These are phyloP conservation scores for Lathyrus oleraceus DNA, from an alignment of 306 rosid genomes.

Conservation along the genomic window DNA sequence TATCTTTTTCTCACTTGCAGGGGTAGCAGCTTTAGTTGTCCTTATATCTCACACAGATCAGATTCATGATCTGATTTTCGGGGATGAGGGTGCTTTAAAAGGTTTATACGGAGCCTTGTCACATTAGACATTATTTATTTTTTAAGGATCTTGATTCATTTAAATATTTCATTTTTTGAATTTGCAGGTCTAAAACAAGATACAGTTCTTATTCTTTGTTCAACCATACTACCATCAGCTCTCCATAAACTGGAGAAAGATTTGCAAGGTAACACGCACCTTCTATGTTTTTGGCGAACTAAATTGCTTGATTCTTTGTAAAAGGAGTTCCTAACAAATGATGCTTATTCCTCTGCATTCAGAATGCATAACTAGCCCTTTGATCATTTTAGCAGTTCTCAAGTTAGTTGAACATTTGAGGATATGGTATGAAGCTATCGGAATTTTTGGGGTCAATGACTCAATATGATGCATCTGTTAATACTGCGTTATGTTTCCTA, in stretches of 20 bases:
- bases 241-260: slow-evolving; percentile 52
- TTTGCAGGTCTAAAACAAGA: slow-evolving; percentile 70
- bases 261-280: slow-evolving; percentile 57
- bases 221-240: slow-evolving; percentile 52
- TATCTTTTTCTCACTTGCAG: slow-evolving; percentile 53
- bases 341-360: not conserved
- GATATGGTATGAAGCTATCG: not conserved
- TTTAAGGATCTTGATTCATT: slow-evolving; percentile 36
- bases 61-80: slow-evolving; percentile 51
- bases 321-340: slow-evolving; percentile 26
- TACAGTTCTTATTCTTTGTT: slow-evolving; percentile 56
- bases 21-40: slow-evolving; percentile 67
- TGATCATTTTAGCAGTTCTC: slow-evolving; percentile 11
- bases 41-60: slow-evolving; percentile 52
- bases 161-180: slow-evolving; percentile 20
- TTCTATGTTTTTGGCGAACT: slow-evolving; percentile 30
- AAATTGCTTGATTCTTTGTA: slow-evolving; percentile 28
- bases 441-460: not conserved
- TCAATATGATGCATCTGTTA: slow-evolving; percentile 1
- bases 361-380: not conserved
- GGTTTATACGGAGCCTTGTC: slow-evolving; percentile 48
- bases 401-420: slow-evolving; percentile 6
- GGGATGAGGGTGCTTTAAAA: slow-evolving; percentile 52
- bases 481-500: not conserved
- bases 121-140: slow-evolving; percentile 23